Percentiles rank a stretch among this genome's conserved stretches.
Conservation (phyloP, 129 eudicot species). For the Scalesia atractyloides region DNA sequence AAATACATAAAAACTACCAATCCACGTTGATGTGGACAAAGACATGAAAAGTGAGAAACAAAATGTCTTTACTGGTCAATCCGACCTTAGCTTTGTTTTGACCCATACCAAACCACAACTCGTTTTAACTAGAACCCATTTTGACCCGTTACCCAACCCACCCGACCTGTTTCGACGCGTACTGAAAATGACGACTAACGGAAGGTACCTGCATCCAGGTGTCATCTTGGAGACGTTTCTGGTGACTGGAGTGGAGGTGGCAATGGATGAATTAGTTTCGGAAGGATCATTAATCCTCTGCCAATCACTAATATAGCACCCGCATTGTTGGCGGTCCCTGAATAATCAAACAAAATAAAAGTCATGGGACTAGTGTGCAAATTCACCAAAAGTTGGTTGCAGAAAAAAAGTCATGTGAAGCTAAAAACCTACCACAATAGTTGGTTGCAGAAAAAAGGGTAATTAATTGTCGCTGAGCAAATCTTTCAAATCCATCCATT, state of each 20-base stretch:
- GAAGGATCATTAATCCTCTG: constrained; percentile 86
- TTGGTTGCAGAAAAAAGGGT: constrained; percentile 98
- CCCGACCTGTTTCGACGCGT: too few species aligned
- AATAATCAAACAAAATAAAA: constrained; percentile 1
- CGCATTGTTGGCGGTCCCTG: constrained; percentile 96
- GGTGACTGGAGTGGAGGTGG: constrained; percentile 96
- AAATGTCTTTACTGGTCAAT: too few species aligned
- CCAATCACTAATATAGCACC: constrained; percentile 96
- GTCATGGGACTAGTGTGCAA: background rate
- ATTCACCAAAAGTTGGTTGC: constrained; percentile 55
- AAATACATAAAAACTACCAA: too few species aligned
- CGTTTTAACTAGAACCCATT: background rate
- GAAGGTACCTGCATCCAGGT: constrained; percentile 85
- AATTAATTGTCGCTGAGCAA: constrained; percentile 94
- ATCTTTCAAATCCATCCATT: constrained; percentile 96
- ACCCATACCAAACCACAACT: background rate
- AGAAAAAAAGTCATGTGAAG: constrained; percentile 61
- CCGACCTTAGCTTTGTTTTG: too few species aligned
- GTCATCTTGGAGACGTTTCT: constrained; percentile 86
- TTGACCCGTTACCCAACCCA: background rate
- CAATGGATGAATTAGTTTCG: constrained; percentile 89
- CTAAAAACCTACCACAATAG: constrained; percentile 71
- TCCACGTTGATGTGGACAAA: too few species aligned
- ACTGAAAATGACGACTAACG: background rate
- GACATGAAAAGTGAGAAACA: too few species aligned